phyloP scores from a whole-genome alignment of 164 flowering plant species.

The Vitis riparia region DNA sequence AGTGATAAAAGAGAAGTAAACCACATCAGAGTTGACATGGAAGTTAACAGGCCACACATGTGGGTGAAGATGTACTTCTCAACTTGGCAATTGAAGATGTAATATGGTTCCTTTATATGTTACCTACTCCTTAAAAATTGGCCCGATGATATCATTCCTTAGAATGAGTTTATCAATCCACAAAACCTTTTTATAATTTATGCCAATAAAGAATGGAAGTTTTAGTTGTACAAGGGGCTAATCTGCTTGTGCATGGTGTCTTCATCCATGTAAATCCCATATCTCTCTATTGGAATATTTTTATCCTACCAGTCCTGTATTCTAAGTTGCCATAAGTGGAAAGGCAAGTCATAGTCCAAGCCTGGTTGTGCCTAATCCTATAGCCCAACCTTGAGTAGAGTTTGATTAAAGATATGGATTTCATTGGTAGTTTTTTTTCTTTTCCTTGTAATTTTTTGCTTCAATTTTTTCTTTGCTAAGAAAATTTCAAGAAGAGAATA shows the following conservation, averaged over 20 bases:
- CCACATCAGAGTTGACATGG: too few relatives aligned
- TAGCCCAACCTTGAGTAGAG: neutral
- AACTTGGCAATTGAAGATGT: neutral
- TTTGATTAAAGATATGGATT: too few relatives aligned
- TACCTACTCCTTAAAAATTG: too few relatives aligned
- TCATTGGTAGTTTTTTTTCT: too few relatives aligned
- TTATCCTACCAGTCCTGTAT: neutral
- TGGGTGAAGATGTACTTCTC: neutral
- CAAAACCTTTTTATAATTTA: neutral
- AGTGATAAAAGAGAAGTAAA: neutral
- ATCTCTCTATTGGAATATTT: neutral
- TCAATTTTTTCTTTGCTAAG: too few relatives aligned
- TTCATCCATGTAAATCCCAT: neutral
- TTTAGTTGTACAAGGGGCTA: neutral
- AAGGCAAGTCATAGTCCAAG: neutral
- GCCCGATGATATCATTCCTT: too few relatives aligned
- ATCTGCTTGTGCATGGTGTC: neutral
- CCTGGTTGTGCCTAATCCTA: neutral
- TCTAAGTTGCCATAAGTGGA: neutral
- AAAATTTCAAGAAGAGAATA: too few relatives aligned
- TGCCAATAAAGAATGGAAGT: neutral
- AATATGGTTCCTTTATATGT: neutral
- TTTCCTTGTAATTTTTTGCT: too few relatives aligned
- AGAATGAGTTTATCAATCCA: too few relatives aligned
- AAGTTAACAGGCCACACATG: neutral